Conservation (phyloP, 164 flowering plant species). For the Magnolia changhungtana region DNA sequence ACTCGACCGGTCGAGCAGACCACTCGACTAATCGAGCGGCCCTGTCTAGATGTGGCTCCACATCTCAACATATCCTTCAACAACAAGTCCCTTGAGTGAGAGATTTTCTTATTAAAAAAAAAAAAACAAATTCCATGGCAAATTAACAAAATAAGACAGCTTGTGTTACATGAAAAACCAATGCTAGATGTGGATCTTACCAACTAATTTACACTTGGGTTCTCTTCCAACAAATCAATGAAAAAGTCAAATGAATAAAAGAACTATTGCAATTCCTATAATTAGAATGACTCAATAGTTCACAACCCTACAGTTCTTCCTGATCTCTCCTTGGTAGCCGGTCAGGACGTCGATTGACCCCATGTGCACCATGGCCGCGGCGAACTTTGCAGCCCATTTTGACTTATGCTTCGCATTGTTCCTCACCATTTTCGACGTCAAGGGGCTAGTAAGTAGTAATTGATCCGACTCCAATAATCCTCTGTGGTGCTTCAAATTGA, state of each 20-base stretch:
- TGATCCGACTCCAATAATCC: constrained; percentile 10
- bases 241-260: not conserved
- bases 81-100: no score
- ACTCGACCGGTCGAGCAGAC: no score
- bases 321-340: constrained; percentile 2
- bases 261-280: not conserved
- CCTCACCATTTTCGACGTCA: constrained; percentile 1
- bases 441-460: not conserved
- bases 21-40: no score
- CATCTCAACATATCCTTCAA: no score
- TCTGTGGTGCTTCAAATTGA: constrained; percentile 4
- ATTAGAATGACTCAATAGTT: not conserved
- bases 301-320: constrained; percentile 10
- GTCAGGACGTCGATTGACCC: constrained; percentile 8
- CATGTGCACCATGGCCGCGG: constrained; percentile 7
- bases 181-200: no score
- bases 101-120: no score
- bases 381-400: constrained; percentile 29
- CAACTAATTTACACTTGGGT: not conserved
- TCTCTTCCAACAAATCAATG: no score
- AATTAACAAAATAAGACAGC: no score
- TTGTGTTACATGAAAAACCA: no score
- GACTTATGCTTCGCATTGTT: not conserved
- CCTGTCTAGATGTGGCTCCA: no score
- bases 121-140: no score